A percentile compares a stretch with the other conserved stretches of the same genome.
These are phyloP conservation scores for Elymus sibiricus DNA, from an alignment of 176 grass and related monocot genomes.

Conservation along the genomic window DNA sequence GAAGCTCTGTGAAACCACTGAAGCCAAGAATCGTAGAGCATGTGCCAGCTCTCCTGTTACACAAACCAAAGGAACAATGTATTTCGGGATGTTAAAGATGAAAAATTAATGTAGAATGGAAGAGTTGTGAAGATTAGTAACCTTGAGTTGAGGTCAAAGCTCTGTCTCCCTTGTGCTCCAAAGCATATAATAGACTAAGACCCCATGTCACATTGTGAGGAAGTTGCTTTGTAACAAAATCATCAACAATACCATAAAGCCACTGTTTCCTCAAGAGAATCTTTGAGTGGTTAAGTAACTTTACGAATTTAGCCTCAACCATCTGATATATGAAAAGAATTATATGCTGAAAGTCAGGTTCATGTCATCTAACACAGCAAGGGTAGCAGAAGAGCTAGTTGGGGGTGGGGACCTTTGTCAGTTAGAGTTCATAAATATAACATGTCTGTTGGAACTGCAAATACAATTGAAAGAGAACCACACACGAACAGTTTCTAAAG, in stretches of 20 bases:
- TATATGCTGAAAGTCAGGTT: too few species aligned
- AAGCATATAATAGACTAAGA: conserved; percentile 91
- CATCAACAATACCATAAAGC: conserved; percentile 97
- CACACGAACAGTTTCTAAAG: too few species aligned
- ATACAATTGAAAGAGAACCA: too few species aligned
- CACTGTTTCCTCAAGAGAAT: conserved; percentile 85
- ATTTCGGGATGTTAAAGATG: conserved; percentile 2
- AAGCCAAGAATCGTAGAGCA: conserved; percentile 92
- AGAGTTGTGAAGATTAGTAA: conserved; percentile 28
- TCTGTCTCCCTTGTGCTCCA: conserved; percentile 95
- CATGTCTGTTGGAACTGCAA: too few species aligned
- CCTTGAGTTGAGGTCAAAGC: conserved; percentile 91
- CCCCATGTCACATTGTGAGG: conserved; percentile 99
- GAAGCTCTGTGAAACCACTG: conserved; percentile 96
- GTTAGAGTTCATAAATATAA: too few species aligned
- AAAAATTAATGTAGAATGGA: not conserved
- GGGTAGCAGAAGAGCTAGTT: too few species aligned
- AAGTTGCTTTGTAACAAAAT: conserved; percentile 97
- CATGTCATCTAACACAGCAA: too few species aligned
- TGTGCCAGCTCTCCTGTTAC: conserved; percentile 86
- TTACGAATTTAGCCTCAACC: conserved; percentile 82
- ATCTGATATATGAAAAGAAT: conserved; percentile 48
- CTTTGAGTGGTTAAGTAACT: conserved; percentile 80
- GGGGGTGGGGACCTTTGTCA: too few species aligned
- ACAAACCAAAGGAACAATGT: conserved; percentile 26